phyloP scores from a whole-genome alignment of 1,284 basidiomycete species.

The Microbotryum scabiosae region DNA sequence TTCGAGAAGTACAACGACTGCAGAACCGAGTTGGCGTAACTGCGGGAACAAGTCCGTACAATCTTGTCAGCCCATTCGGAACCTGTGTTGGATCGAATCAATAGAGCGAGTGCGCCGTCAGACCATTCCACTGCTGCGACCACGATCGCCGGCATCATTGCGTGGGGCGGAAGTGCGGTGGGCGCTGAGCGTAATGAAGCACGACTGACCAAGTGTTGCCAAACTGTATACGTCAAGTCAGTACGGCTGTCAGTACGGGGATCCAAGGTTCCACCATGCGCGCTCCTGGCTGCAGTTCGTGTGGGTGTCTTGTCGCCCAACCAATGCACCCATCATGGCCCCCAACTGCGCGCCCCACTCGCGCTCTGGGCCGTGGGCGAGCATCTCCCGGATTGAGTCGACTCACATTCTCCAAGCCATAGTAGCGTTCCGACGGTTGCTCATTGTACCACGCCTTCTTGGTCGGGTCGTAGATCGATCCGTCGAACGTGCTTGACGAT shows the following conservation, averaged over 20 bases:
- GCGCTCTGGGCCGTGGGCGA: too few relatives aligned
- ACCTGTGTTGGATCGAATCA: neutral
- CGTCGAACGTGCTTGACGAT: too few relatives aligned
- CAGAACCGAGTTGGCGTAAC: conserved; percentile 95
- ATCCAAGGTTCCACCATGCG: neutral
- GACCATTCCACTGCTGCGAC: neutral
- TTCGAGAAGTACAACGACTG: conserved; percentile 85
- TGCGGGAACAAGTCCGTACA: conserved; percentile 38
- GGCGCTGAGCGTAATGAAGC: neutral
- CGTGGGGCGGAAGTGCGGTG: conserved; percentile 3
- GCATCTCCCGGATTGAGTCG: neutral
- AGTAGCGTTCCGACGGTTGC: conserved; percentile 44
- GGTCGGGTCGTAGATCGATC: neutral
- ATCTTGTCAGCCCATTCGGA: neutral
- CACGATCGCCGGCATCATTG: conserved; percentile 10
- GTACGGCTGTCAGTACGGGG: neutral
- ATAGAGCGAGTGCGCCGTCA: neutral
- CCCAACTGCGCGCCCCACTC: too few relatives aligned
- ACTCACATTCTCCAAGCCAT: conserved; percentile 85
- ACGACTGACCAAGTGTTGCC: conserved; percentile 10
- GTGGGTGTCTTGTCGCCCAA: too few relatives aligned
- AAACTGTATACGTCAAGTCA: conserved; percentile 5
- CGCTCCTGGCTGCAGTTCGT: neutral
- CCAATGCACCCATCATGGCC: too few relatives aligned
- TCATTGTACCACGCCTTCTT: conserved; percentile 23